phyloP scores from a whole-genome alignment of 1,139 yeast species.

The Geotrichum carabidarum region DNA sequence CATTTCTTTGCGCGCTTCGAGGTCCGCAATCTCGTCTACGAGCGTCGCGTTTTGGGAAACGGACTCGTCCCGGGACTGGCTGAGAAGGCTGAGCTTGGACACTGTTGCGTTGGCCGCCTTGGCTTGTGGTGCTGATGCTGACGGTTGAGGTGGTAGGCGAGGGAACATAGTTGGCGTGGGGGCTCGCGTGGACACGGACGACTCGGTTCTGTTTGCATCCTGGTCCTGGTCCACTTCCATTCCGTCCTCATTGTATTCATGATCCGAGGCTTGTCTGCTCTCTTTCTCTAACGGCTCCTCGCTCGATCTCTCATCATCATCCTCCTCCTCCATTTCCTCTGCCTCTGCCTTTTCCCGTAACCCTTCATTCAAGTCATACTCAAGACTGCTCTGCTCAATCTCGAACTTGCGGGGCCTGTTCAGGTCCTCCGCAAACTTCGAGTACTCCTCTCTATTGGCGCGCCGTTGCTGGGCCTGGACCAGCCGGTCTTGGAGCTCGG shows the following conservation, averaged over 20 bases:
- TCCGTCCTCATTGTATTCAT: not conserved
- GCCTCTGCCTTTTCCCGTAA: not conserved
- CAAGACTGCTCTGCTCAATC: constrained; percentile 8
- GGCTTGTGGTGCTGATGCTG: not conserved
- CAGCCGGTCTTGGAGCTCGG: constrained; percentile 27
- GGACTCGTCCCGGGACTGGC: constrained; percentile 29
- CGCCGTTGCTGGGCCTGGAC: constrained; percentile 27
- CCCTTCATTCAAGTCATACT: constrained; percentile 12
- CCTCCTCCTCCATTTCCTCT: not conserved
- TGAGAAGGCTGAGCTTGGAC: constrained; percentile 27
- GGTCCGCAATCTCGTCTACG: constrained; percentile 29
- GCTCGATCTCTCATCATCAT: not conserved
- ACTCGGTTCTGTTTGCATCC: constrained; percentile 15
- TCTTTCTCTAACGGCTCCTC: constrained; percentile 16
- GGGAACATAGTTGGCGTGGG: not conserved
- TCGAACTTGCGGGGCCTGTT: constrained; percentile 27
- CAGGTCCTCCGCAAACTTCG: constrained; percentile 29
- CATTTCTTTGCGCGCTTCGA: constrained; percentile 27
- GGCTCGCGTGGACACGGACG: not conserved
- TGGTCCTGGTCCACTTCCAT: constrained; percentile 8
- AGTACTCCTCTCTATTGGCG: constrained; percentile 30
- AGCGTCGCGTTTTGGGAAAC: constrained; percentile 24
- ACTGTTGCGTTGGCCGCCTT: not conserved
- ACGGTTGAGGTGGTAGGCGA: not conserved
- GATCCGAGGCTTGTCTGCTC: constrained; percentile 1